These are phyloP conservation scores for Xylariaceae sp. DNA, from an alignment of 2,329 filamentous ascomycete species.

Conservation along the genomic window DNA sequence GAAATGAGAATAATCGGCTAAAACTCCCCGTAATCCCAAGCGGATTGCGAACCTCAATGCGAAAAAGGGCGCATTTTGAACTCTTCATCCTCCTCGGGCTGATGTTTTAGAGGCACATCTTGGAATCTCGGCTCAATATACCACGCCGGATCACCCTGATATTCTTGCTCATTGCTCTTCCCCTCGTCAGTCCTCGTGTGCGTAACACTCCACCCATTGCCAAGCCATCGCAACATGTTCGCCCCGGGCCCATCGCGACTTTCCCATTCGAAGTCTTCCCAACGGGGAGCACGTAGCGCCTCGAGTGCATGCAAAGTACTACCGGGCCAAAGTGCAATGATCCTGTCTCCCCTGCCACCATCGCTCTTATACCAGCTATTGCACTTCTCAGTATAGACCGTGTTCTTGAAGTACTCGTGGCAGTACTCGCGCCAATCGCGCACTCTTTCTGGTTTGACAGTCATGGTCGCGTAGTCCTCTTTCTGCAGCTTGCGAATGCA, in stretches of 20 bases:
- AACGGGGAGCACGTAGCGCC: conserved; percentile 49
- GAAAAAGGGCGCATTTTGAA: conserved; percentile 43
- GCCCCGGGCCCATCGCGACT: conserved; percentile 23
- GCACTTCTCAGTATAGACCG: conserved; percentile 56
- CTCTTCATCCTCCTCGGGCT: conserved; percentile 39
- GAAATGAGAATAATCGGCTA: too few species aligned
- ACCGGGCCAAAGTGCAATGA: conserved; percentile 54
- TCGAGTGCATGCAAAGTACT: conserved; percentile 53
- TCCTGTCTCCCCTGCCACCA: conserved; percentile 47
- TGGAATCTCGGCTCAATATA: conserved; percentile 41
- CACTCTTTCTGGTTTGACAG: conserved; percentile 51
- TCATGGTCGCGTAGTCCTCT: conserved; percentile 53
- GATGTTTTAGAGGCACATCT: conserved; percentile 33
- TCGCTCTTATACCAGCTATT: conserved; percentile 61
- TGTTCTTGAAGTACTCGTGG: conserved; percentile 55
- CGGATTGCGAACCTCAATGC: conserved; percentile 29
- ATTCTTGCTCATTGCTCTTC: conserved; percentile 22
- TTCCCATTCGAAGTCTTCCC: conserved; percentile 55
- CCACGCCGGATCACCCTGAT: conserved; percentile 42
- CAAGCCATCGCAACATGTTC: conserved; percentile 50
- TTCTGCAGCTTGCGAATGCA: conserved; percentile 56
- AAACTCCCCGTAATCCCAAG: not conserved
- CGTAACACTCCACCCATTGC: conserved; percentile 51
- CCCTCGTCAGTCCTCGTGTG: conserved; percentile 42
- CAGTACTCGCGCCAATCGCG: conserved; percentile 56